phyloP scores from a whole-genome alignment of 306 rosid genomes.

The Luffa aegyptiaca region DNA sequence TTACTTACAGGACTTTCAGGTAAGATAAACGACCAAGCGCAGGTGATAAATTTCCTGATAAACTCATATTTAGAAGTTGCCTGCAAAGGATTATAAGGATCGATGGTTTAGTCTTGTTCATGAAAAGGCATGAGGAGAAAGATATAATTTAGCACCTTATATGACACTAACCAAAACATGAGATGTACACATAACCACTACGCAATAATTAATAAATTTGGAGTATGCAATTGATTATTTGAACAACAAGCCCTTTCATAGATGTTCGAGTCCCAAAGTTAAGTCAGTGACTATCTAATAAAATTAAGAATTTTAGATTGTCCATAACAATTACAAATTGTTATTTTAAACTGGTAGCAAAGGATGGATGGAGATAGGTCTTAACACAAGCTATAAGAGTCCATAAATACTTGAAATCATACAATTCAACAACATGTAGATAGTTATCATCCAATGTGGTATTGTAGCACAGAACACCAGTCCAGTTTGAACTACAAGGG shows the following conservation, averaged over 20 bases:
- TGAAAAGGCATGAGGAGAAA: background rate
- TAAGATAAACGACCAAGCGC: conserved; percentile 49
- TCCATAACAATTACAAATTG: background rate
- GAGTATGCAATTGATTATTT: background rate
- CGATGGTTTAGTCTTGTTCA: background rate
- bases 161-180: background rate
- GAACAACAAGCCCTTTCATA: background rate
- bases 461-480: conserved; percentile 66
- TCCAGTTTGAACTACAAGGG: conserved; percentile 73
- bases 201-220: background rate
- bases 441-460: conserved; percentile 36
- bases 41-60: conserved; percentile 68
- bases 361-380: background rate
- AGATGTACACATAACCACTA: background rate
- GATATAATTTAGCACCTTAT: background rate
- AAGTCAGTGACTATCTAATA: background rate
- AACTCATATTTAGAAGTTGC: conserved; percentile 49
- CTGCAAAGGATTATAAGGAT: conserved; percentile 34
- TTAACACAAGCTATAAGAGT: conserved; percentile 1
- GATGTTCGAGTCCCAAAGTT: background rate
- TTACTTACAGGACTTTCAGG: conserved; percentile 62
- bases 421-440: conserved; percentile 75
- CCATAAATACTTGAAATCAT: conserved; percentile 20
- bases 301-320: background rate
- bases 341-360: background rate